Evolutionary conservation across 768 basidiomycete genomes (phyloP).

Genomic region (Rhizopogon salebrosus): DNA sequence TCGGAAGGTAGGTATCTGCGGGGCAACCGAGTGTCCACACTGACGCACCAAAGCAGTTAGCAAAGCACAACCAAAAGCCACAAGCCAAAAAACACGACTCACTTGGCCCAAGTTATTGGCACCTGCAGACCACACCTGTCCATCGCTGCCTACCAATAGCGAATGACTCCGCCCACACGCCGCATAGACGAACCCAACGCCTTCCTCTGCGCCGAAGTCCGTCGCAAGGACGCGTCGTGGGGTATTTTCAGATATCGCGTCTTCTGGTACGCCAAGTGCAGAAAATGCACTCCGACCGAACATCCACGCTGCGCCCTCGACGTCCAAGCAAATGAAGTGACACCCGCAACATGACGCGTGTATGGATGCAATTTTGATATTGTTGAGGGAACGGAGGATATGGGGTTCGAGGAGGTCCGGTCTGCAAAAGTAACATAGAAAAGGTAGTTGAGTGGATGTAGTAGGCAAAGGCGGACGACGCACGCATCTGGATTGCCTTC

Average conservation of each 20-base stretch:
- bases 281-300: conserved; percentile 80
- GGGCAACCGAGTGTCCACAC: conserved; percentile 66
- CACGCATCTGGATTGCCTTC: conserved; percentile 37
- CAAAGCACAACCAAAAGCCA: neutral
- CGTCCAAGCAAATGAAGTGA: conserved; percentile 71
- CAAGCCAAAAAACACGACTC: conserved; percentile 14
- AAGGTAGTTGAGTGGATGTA: neutral
- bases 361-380: conserved; percentile 67
- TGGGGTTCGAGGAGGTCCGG: conserved; percentile 86
- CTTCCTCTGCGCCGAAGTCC: conserved; percentile 54
- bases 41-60: conserved; percentile 20
- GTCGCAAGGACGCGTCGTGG: conserved; percentile 56
- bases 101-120: conserved; percentile 82
- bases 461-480: neutral
- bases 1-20: conserved; percentile 67
- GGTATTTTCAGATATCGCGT: conserved; percentile 67
- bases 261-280: conserved; percentile 57
- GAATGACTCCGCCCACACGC: conserved; percentile 83
- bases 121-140: conserved; percentile 81
- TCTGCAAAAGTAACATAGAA: conserved; percentile 29
- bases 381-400: conserved; percentile 83
- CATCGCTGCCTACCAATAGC: conserved; percentile 76
- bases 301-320: conserved; percentile 79
- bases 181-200: conserved; percentile 69
- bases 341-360: conserved; percentile 75